phyloP scores from a whole-genome alignment of 768 basidiomycete species.

The Gautieria morchelliformis region DNA sequence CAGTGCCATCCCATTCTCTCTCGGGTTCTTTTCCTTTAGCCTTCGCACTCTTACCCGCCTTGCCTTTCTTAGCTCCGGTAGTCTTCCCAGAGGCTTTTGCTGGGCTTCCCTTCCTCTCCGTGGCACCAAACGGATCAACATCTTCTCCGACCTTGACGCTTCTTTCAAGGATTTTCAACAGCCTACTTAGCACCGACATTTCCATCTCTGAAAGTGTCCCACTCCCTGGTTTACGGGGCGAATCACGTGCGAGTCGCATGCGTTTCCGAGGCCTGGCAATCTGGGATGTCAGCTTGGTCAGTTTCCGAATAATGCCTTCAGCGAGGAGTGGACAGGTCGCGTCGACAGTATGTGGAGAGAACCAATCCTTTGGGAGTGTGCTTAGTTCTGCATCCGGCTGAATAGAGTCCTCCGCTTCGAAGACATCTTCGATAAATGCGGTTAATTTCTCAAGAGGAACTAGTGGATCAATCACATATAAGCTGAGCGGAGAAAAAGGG shows the following conservation, averaged over 20 bases:
- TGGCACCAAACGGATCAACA: constrained; percentile 53
- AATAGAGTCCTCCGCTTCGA: constrained; percentile 69
- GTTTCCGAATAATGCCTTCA: constrained; percentile 49
- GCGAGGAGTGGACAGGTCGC: constrained; percentile 51
- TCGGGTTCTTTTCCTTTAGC: constrained; percentile 25
- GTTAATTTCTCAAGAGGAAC: constrained; percentile 69
- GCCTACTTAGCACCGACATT: constrained; percentile 43
- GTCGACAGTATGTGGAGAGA: constrained; percentile 52
- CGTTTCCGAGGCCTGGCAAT: constrained; percentile 62
- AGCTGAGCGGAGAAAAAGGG: constrained; percentile 3
- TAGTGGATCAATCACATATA: constrained; percentile 15
- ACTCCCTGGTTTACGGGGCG: constrained; percentile 32
- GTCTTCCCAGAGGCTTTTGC: constrained; percentile 19
- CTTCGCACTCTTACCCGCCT: constrained; percentile 21
- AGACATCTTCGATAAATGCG: constrained; percentile 73
- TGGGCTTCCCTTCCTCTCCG: constrained; percentile 21
- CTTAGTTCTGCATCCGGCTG: constrained; percentile 40
- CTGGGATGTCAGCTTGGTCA: constrained; percentile 60
- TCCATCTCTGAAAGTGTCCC: constrained; percentile 66
- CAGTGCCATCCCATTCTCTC: constrained; percentile 21
- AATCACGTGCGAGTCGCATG: constrained; percentile 39
- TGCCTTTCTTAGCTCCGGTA: constrained; percentile 39
- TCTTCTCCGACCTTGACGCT: constrained; percentile 70
- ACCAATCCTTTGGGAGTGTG: constrained; percentile 46
- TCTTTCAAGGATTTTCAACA: constrained; percentile 72